Percentiles rank a stretch among this genome's conserved stretches.
Conservation (phyloP, 2,329 filamentous ascomycete species). For the Aspergillus ochraceus region DNA sequence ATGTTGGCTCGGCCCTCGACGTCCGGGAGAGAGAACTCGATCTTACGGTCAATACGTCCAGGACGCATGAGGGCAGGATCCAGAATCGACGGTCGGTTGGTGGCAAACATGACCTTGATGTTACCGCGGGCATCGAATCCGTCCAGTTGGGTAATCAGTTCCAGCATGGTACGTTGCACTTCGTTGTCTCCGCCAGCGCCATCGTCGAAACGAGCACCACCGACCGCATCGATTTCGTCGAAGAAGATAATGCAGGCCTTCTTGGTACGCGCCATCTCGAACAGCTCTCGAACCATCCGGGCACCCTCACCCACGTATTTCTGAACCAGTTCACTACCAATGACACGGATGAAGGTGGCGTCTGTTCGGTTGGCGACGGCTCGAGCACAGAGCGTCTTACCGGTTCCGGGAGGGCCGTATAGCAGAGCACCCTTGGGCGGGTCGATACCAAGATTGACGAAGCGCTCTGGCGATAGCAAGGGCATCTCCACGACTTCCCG, state of each 20-base stretch:
- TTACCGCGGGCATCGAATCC: conserved; percentile 96
- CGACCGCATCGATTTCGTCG: conserved; percentile 95
- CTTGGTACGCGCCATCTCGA: conserved; percentile 99
- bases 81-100: conserved; percentile 91
- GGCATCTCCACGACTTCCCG: conserved; percentile 99
- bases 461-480: conserved; percentile 89
- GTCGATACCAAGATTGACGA: conserved; percentile 98
- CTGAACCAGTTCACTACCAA: conserved; percentile 95
- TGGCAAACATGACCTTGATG: conserved; percentile 99
- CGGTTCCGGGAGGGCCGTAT: conserved; percentile 96
- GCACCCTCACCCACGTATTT: conserved; percentile 99
- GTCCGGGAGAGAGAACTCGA: conserved; percentile 96
- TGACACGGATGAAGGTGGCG: conserved; percentile 97
- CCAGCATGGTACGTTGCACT: conserved; percentile 96
- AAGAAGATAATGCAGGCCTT: conserved; percentile 99
- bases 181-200: conserved; percentile 97
- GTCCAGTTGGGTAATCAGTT: conserved; percentile 94
- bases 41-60: conserved; percentile 96
- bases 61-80: conserved; percentile 97
- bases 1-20: conserved; percentile 98
- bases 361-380: conserved; percentile 97
- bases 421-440: conserved; percentile 95
- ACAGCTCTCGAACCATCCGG: conserved; percentile 96
- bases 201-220: conserved; percentile 93
- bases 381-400: conserved; percentile 96